A percentile compares a stretch with the other conserved stretches of the same genome.
Conservation (phyloP, 1,139 yeast genomes). For the Blastobotrys serpentis region DNA sequence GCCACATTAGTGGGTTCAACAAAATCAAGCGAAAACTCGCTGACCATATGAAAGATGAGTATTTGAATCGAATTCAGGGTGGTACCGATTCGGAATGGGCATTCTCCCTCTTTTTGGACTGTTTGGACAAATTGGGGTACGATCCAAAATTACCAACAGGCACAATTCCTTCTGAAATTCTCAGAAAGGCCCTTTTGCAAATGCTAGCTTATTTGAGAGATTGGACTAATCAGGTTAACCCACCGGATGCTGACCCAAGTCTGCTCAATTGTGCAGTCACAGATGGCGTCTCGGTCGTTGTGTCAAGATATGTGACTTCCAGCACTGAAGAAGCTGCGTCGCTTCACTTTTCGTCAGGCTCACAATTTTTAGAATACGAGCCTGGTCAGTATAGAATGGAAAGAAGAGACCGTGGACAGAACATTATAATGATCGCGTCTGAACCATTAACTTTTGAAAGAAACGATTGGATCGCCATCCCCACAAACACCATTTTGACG, state of each 20-base stretch:
- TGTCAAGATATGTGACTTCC: conserved; percentile 84
- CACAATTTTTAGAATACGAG: conserved; percentile 81
- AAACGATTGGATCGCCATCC: conserved; percentile 97
- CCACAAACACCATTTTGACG: conserved; percentile 85
- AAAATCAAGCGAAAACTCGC: conserved; percentile 71
- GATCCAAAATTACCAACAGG: conserved; percentile 56
- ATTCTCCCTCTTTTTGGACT: conserved; percentile 82
- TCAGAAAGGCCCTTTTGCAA: conserved; percentile 66
- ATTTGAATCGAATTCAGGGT: conserved; percentile 80
- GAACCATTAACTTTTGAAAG: conserved; percentile 96
- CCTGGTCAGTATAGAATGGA: conserved; percentile 91
- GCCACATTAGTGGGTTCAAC: conserved; percentile 75
- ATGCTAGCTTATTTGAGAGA: conserved; percentile 72
- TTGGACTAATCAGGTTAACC: conserved; percentile 58
- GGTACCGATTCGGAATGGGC: conserved; percentile 95
- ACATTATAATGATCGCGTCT: conserved; percentile 92
- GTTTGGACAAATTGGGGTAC: conserved; percentile 69
- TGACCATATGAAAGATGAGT: conserved; percentile 69
- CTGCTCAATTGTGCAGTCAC: conserved; percentile 91
- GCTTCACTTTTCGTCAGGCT: conserved; percentile 89
- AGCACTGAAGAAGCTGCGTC: conserved; percentile 95
- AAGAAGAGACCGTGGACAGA: conserved; percentile 85
- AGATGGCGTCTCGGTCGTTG: conserved; percentile 87
- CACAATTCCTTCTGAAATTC: conserved; percentile 53
- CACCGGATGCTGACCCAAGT: conserved; percentile 65